These are phyloP conservation scores for Fusarium decemcellulare DNA, from an alignment of 2,329 filamentous ascomycete genomes.

Conservation along the genomic window DNA sequence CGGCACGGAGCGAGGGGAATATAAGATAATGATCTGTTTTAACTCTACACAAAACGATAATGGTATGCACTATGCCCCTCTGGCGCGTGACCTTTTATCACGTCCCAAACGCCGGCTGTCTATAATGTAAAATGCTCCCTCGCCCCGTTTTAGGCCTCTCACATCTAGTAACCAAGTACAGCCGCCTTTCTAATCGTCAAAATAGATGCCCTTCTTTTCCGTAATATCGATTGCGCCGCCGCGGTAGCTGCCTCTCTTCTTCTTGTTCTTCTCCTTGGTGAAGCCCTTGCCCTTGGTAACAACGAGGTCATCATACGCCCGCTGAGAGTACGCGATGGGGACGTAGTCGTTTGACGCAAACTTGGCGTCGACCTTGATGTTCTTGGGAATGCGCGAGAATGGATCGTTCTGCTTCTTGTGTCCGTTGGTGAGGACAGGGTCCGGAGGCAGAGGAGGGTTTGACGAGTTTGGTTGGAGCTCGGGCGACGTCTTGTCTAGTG, in stretches of 20 bases:
- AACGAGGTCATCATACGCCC: slow-evolving; percentile 88
- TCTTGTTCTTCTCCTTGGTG: slow-evolving; percentile 99
- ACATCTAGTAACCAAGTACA: slow-evolving; percentile 3
- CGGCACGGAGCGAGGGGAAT: background rate
- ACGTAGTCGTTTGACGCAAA: slow-evolving; percentile 87
- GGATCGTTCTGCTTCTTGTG: slow-evolving; percentile 73
- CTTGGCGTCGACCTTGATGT: slow-evolving; percentile 76
- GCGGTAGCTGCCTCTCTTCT: slow-evolving; percentile 90
- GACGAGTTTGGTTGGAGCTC: slow-evolving; percentile 49
- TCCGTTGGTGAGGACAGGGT: slow-evolving; percentile 54
- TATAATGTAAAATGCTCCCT: slow-evolving; percentile 31
- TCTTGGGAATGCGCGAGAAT: slow-evolving; percentile 83
- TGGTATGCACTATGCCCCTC: slow-evolving; percentile 32
- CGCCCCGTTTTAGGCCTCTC: slow-evolving; percentile 6
- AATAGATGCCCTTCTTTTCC: slow-evolving; percentile 90
- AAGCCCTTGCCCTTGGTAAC: slow-evolving; percentile 97
- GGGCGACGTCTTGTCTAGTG: slow-evolving; percentile 66
- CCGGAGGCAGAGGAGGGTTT: slow-evolving; percentile 67
- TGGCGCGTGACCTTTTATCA: slow-evolving; percentile 31
- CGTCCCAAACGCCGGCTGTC: slow-evolving; percentile 47
- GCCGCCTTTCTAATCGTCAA: slow-evolving; percentile 78
- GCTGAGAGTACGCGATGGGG: slow-evolving; percentile 88
- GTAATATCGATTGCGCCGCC: slow-evolving; percentile 89
- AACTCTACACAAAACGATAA: slow-evolving; percentile 3
- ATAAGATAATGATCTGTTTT: background rate